Evolutionary conservation across 257 asterid species (phyloP), one percentile per base, ranked within the genome.

Genomic region (Nicotiana paniculata): DNA sequence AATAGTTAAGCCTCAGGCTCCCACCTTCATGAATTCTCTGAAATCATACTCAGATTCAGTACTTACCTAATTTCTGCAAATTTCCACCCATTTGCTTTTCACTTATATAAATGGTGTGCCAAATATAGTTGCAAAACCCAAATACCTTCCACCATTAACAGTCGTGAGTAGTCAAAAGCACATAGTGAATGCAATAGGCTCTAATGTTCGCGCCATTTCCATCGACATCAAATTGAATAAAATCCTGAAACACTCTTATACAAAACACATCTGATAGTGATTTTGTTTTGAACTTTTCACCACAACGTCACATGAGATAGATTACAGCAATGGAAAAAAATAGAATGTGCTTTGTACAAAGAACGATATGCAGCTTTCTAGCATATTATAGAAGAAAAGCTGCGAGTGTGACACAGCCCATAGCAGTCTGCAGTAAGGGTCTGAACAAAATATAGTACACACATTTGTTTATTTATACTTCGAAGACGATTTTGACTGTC

Each of bases 311-410:
- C 28, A 53, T 16, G 46, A 75, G 55, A 70, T 79, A 80, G 24
- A 79, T 53, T 16, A 74, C 66, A 54, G 66, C 77, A 61, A 17
- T 2, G 24, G 61, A 15, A 9, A 61, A 32, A 21, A 17, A 77
- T 80, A 32, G 78, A 79, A 61, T 46, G 24, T 21, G 77, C 68
- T 82, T 68, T 85, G 32, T 33, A 82, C 85, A 85, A 77, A 75
- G 32, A 57, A 21, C 62, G 32, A 76, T 55, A 76, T 24, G 83
- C 63, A 68, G 54, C 67, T 66, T 77, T n/a, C 69, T 15, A 69
- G 21, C 57, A 48, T 57, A 63, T 53, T 32, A 35, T 32, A 28
- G 80, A 82, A 58, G 59, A 24, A 5, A 67, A 61, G 7, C 48
- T 13, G 62, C 61, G 26, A 21, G 77, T 17, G 55, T 72, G 28